Base-by-base conservation (phyloP, 2,329 filamentous ascomycete species). In the Arachnopeziza araneosa region DNA sequence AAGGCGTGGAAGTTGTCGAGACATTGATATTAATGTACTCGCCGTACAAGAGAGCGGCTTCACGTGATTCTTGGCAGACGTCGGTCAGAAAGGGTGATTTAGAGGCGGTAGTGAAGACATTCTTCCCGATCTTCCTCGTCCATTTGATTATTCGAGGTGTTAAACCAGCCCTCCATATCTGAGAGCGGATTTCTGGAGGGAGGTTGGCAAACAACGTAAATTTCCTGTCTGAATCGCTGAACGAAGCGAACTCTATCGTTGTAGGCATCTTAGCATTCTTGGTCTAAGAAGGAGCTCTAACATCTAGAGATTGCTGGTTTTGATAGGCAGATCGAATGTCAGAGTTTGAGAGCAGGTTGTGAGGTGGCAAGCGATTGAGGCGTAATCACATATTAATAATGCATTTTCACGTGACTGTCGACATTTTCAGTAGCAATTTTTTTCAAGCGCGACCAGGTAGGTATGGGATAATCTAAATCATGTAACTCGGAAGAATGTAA, bases 71-170 rank as follows among this genome's bases (percentile, higher is more conserved):
- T 36, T 48, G 53, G 17, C 55, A 63, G 10, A 60, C 57, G 6
- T 53, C 24, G 24, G 65, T 50, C 6, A 66, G 53, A 1, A 59
- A 57, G 4, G 63, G 57, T 6, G 57, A 55, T 30, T 59, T 60
- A 6, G 59, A 55, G 17, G 61, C 56, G 6, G 57, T 50, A 8
- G 91, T 69, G 89, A 96, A 69, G 91, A 96, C 68, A 80, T 93
- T 8, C 77, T 96, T 14, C 89, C 90, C 0, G 77, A 97, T 2
- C 88, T 90, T 10, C 84, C 86, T 24, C 10, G 24, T 60, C 62
- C 62, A 63, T 59, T 60, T 61, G 50, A 67, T 48, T 23, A 66
- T 62, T 22, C 63, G 58, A 24, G 64, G 59, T 21, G 57, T 50
- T 7, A 67, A 36, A 32, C 60, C 48, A 19, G n/a, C 30, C 14